Evolutionary conservation across 1,284 basidiomycete genomes (phyloP).

Genomic region (Porodaedalea pini): DNA sequence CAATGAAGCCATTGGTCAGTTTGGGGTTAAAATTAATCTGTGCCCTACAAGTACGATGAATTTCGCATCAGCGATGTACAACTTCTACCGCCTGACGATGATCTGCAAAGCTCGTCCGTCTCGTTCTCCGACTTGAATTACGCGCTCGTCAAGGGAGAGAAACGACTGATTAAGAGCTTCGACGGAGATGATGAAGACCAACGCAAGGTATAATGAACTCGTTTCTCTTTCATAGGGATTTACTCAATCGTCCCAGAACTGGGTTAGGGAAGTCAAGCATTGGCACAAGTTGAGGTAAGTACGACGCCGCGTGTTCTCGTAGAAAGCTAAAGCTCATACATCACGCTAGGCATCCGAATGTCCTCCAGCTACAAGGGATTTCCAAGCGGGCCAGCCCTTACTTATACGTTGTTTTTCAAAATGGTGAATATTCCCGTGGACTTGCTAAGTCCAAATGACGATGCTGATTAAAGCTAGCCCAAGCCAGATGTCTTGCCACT

Average conservation of each 20-base stretch:
- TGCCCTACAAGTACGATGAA: neutral
- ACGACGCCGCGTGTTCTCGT: neutral
- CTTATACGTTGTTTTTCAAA: neutral
- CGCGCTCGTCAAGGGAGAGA: neutral
- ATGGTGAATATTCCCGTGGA: neutral
- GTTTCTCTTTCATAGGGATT: neutral
- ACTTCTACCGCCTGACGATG: neutral
- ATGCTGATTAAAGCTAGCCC: neutral
- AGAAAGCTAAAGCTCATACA: neutral
- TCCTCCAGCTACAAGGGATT: too few relatives aligned
- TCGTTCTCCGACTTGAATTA: neutral
- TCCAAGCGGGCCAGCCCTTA: too few relatives aligned
- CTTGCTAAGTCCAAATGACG: neutral
- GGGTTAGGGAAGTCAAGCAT: neutral
- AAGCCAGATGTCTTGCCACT: neutral
- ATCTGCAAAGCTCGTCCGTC: neutral
- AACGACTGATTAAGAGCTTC: neutral
- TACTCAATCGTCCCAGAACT: neutral
- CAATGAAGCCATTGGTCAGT: neutral
- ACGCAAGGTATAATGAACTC: neutral
- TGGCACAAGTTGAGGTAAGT: neutral
- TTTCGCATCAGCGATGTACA: neutral
- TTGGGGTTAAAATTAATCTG: neutral
- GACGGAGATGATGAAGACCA: neutral
- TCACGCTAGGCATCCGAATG: neutral